A percentile compares a stretch with the other conserved stretches of the same genome.
phyloP scores from a whole-genome alignment of 306 rosid species.

The Sophora flavescens region DNA sequence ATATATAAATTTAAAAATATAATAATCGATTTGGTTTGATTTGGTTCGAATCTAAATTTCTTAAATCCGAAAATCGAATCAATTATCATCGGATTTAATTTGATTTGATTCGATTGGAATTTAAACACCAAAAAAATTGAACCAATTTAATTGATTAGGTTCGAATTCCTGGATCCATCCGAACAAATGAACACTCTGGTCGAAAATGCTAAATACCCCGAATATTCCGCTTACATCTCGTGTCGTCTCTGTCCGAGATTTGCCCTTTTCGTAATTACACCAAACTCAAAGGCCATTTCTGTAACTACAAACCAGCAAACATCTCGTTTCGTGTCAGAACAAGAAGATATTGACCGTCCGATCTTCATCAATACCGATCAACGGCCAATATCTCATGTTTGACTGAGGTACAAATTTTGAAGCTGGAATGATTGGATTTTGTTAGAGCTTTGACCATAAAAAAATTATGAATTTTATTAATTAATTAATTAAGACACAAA shows the following conservation, averaged over 20 bases:
- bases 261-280: constrained; percentile 4
- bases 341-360: constrained; percentile 39
- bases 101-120: too few relatives aligned
- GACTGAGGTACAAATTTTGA: constrained; percentile 59
- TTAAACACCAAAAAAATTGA: too few relatives aligned
- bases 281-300: not conserved
- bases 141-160: too few relatives aligned
- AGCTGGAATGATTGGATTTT: constrained; percentile 56
- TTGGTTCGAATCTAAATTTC: too few relatives aligned
- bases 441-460: constrained; percentile 58
- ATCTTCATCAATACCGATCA: not conserved
- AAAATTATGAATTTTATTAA: constrained; percentile 21
- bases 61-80: too few relatives aligned
- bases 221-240: constrained; percentile 43
- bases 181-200: too few relatives aligned
- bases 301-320: constrained; percentile 15
- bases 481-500: constrained; percentile 32
- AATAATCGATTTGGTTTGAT: too few relatives aligned
- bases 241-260: constrained; percentile 1
- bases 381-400: constrained; percentile 39
- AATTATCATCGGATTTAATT: too few relatives aligned
- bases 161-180: too few relatives aligned
- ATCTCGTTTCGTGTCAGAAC: constrained; percentile 26
- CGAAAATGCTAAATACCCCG: constrained; percentile 6
- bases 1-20: too few relatives aligned